phyloP scores from a whole-genome alignment of 75 land plant genomes.

The Azolla pinnata region DNA sequence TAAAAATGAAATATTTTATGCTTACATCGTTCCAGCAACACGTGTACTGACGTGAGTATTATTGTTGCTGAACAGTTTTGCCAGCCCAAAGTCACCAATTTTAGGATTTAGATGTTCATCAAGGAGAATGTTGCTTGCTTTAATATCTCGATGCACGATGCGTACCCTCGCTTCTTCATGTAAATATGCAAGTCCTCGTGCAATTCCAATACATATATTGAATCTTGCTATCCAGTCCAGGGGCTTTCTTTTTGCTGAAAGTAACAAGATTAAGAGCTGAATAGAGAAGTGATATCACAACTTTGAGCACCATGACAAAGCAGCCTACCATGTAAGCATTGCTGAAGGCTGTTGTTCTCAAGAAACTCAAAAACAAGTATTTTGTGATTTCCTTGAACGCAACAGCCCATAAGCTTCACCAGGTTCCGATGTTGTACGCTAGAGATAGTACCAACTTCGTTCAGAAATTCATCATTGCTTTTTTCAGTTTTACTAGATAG shows the following conservation, averaged over 20 bases:
- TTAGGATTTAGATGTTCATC: slow-evolving; percentile 7
- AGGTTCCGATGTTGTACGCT: slow-evolving; percentile 16
- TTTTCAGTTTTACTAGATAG: background rate
- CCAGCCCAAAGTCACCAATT: slow-evolving; percentile 17
- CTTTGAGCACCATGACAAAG: no score
- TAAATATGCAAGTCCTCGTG: slow-evolving; percentile 13
- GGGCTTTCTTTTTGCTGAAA: background rate
- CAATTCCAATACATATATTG: slow-evolving; percentile 7
- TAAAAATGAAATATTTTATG: no score
- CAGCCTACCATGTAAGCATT: background rate
- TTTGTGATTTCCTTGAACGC: slow-evolving; percentile 1
- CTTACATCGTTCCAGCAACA: slow-evolving; percentile 21
- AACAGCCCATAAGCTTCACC: slow-evolving; percentile 9
- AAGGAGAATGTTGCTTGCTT: slow-evolving; percentile 12
- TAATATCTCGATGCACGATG: slow-evolving; percentile 18
- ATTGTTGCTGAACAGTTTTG: slow-evolving; percentile 10
- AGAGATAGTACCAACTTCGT: slow-evolving; percentile 8
- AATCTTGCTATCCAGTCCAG: slow-evolving; percentile 5
- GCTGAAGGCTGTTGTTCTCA: slow-evolving; percentile 10
- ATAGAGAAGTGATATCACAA: background rate
- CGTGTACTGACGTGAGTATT: slow-evolving; percentile 9
- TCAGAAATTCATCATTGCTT: slow-evolving; percentile 14
- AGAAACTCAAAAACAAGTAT: slow-evolving; percentile 13
- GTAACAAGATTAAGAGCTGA: background rate
- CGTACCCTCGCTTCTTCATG: slow-evolving; percentile 12